Conservation (phyloP, 1,284 basidiomycete genomes). For the Xanthoconium separans region DNA sequence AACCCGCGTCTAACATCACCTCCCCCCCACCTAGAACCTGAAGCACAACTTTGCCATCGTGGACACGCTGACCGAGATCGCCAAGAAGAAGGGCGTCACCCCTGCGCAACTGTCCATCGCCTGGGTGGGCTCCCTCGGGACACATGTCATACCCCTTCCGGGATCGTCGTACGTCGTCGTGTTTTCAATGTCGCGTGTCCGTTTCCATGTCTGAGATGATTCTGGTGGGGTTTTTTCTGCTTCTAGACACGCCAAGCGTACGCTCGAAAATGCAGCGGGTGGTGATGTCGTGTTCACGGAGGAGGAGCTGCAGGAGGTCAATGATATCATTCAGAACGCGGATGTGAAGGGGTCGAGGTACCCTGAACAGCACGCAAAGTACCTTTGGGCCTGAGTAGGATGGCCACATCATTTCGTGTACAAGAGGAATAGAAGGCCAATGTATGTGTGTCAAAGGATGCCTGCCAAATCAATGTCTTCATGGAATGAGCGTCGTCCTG, state of each 20-base stretch:
- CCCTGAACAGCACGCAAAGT: conserved; percentile 3
- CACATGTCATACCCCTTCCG: conserved; percentile 29
- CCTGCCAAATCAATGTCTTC: no score
- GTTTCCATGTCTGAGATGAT: background rate
- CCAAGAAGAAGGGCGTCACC: conserved; percentile 45
- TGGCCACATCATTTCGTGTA: background rate
- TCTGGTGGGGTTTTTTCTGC: background rate
- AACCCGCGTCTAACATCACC: background rate
- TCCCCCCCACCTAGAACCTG: background rate
- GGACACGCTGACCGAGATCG: conserved; percentile 44
- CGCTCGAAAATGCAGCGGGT: conserved; percentile 27
- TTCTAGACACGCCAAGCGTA: conserved; percentile 25
- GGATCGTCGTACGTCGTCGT: conserved; percentile 27
- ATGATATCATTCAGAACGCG: conserved; percentile 16
- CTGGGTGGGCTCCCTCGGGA: conserved; percentile 43
- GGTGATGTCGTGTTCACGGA: conserved; percentile 23
- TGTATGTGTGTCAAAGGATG: no score
- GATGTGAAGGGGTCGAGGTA: conserved; percentile 27
- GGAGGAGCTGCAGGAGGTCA: conserved; percentile 21
- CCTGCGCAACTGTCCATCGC: conserved; percentile 58
- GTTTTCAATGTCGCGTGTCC: no score
- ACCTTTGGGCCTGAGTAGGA: conserved; percentile 11
- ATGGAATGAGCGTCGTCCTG: no score
- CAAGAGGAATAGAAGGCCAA: no score
- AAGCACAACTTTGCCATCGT: conserved; percentile 53